phyloP scores from a whole-genome alignment of 2,329 filamentous ascomycete species.

The Teratosphaeria pseudoeucalypti region DNA sequence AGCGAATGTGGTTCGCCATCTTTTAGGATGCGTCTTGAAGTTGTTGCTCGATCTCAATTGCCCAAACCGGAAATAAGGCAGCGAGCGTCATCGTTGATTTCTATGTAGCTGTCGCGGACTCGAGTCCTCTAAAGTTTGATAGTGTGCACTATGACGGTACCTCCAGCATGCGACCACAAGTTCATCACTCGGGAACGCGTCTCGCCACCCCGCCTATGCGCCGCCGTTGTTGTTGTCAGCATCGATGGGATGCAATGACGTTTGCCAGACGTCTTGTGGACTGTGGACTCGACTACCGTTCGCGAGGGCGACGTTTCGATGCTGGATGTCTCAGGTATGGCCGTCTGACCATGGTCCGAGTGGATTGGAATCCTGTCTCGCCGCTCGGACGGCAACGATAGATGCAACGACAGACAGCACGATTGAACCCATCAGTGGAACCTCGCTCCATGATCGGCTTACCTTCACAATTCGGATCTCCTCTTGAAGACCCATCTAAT shows the following conservation, averaged over 20 bases:
- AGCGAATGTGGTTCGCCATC: background rate
- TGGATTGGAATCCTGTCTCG: no score
- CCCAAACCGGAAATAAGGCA: background rate
- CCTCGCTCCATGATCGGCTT: no score
- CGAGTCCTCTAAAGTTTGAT: background rate
- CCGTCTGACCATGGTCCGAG: no score
- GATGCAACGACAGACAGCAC: no score
- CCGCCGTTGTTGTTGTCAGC: background rate
- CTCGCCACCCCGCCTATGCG: background rate
- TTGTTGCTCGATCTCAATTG: background rate
- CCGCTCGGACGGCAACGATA: no score
- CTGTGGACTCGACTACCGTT: no score
- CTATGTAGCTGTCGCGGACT: background rate
- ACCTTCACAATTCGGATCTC: no score
- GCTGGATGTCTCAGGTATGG: no score
- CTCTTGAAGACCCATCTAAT: no score
- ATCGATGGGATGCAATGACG: background rate
- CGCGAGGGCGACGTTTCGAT: no score
- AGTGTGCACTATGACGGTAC: background rate
- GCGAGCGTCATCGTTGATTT: background rate
- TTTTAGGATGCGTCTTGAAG: background rate
- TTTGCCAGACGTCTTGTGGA: background rate
- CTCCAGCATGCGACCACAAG: background rate
- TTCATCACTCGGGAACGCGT: background rate
- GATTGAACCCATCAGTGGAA: no score